Conservation (phyloP, 148 eudicot species). For the Agrostemma githago region DNA sequence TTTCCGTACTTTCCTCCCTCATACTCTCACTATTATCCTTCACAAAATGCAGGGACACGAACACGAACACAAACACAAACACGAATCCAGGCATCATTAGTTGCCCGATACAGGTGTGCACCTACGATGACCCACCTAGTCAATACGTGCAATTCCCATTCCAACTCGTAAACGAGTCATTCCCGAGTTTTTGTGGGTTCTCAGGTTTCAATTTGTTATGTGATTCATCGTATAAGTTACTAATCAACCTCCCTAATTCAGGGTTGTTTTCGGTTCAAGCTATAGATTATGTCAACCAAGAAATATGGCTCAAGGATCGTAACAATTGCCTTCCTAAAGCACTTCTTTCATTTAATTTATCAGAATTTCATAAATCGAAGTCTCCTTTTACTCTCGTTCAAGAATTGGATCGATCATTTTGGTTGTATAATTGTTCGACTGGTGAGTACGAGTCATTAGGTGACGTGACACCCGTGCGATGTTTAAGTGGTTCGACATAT, state of each 20-base stretch:
- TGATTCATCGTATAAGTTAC: slow-evolving; percentile 8
- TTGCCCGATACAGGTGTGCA: slow-evolving; percentile 22
- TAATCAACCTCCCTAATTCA: slow-evolving; percentile 20
- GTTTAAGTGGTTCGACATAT: slow-evolving; percentile 36
- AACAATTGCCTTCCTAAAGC: slow-evolving; percentile 28
- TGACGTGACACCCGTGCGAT: slow-evolving; percentile 30
- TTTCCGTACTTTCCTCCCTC: not conserved
- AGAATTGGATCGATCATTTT: slow-evolving; percentile 9
- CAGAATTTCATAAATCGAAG: not conserved
- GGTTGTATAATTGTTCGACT: slow-evolving; percentile 32
- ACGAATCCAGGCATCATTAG: not conserved
- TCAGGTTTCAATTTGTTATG: slow-evolving; percentile 30
- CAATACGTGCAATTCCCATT: slow-evolving; percentile 24
- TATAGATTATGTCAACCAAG: slow-evolving; percentile 25
- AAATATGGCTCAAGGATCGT: slow-evolving; percentile 25
- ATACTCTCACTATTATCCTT: not conserved
- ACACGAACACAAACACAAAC: not conserved
- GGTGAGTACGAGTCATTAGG: not conserved
- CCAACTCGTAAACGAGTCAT: slow-evolving; percentile 18
- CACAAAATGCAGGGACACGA: not conserved
- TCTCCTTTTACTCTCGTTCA: slow-evolving; percentile 19
- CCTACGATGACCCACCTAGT: slow-evolving; percentile 13
- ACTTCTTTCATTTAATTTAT: slow-evolving; percentile 19
- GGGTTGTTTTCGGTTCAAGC: slow-evolving; percentile 26
- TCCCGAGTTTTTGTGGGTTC: slow-evolving; percentile 23